These are phyloP conservation scores for Colletotrichum eremochloae DNA, from an alignment of 2,329 filamentous ascomycete species.

Conservation along the genomic window DNA sequence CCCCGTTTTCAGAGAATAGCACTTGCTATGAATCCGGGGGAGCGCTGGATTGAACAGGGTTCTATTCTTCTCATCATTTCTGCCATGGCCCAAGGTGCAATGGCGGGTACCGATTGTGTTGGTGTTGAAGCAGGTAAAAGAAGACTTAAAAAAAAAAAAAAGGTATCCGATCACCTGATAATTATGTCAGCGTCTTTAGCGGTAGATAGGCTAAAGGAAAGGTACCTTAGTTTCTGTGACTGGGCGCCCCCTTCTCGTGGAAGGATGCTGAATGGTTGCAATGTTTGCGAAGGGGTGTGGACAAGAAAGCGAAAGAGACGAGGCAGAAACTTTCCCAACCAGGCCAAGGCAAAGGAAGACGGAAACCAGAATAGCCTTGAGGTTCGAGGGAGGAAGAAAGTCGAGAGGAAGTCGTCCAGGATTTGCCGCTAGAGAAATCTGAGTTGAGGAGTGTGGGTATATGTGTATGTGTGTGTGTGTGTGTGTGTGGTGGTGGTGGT, in stretches of 20 bases:
- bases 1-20: background rate
- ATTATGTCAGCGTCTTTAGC: background rate
- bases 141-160: background rate
- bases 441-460: background rate
- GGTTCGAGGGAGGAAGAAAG: background rate
- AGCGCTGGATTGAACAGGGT: background rate
- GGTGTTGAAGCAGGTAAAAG: background rate
- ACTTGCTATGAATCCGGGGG: conserved; percentile 5
- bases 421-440: conserved; percentile 11
- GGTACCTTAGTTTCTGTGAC: background rate
- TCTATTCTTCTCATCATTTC: background rate
- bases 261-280: conserved; percentile 21
- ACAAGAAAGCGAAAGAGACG: conserved; percentile 25
- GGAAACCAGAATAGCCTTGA: conserved; percentile 1
- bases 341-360: background rate
- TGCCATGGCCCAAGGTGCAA: background rate
- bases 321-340: background rate
- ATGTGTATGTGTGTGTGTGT: background rate
- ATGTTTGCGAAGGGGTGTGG: conserved; percentile 27
- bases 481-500: background rate
- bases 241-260: background rate
- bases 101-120: background rate
- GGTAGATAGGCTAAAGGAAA: conserved; percentile 10
- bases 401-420: conserved; percentile 21
- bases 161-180: conserved; percentile 12